Evolutionary conservation across 2,329 filamentous ascomycete genomes (phyloP).

Genomic region (Paraphoma sp.): DNA sequence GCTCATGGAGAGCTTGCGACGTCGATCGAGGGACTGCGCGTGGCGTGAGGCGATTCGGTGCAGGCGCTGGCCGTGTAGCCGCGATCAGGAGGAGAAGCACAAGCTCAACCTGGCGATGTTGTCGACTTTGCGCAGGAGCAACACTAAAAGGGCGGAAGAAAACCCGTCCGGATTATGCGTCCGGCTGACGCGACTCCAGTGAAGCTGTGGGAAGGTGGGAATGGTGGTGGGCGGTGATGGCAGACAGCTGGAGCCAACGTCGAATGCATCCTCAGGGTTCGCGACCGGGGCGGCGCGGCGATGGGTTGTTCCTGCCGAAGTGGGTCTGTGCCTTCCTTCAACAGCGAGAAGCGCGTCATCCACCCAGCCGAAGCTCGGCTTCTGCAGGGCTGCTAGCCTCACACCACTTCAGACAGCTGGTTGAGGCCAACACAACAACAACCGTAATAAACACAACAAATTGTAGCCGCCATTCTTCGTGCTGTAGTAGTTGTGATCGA

Average conservation of each 20-base stretch:
- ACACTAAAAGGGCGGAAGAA: conserved; percentile 17
- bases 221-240: conserved; percentile 21
- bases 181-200: conserved; percentile 25
- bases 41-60: conserved; percentile 13
- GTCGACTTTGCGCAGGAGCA: conserved; percentile 14
- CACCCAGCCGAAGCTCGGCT: neutral
- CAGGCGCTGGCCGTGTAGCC: conserved; percentile 22
- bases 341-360: conserved; percentile 3
- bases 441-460: no score
- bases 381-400: neutral
- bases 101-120: conserved; percentile 29
- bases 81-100: conserved; percentile 30
- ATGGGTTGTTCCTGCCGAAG: conserved; percentile 5
- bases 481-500: no score
- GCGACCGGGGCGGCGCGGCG: conserved; percentile 1
- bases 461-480: no score
- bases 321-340: conserved; percentile 1
- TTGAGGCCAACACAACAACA: no score
- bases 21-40: conserved; percentile 10
- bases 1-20: conserved; percentile 30
- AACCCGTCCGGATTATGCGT: conserved; percentile 19
- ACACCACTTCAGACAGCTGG: neutral
- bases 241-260: neutral
- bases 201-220: conserved; percentile 9
- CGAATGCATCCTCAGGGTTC: conserved; percentile 19